A percentile compares a stretch with the other conserved stretches of the same genome.
These are phyloP conservation scores for Babesia divergens DNA, from an alignment of 169 alveolate genomes.

Conservation along the genomic window DNA sequence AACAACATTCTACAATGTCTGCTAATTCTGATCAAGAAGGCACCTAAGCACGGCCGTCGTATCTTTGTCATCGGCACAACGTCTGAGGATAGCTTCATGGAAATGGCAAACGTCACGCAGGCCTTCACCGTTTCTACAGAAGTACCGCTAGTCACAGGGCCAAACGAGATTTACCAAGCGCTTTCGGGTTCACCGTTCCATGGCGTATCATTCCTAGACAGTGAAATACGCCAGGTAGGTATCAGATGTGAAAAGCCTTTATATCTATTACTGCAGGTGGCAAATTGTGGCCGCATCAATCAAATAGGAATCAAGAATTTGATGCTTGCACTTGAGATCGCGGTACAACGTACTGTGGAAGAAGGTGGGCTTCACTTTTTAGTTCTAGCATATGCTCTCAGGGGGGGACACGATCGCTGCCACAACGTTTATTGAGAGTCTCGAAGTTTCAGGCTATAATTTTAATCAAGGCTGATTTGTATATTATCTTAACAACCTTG, in stretches of 20 bases:
- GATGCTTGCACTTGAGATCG: conserved; percentile 62
- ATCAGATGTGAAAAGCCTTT: neutral
- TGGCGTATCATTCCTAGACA: conserved; percentile 22
- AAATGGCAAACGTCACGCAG: conserved; percentile 63
- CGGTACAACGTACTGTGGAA: conserved; percentile 40
- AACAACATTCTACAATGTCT: conserved; percentile 93
- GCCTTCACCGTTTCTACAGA: conserved; percentile 56
- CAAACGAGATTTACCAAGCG: conserved; percentile 54
- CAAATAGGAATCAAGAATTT: conserved; percentile 58
- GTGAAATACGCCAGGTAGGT: conserved; percentile 52
- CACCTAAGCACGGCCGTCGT: conserved; percentile 91
- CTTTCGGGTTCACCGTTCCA: conserved; percentile 18
- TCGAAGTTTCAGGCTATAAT: conserved; percentile 56
- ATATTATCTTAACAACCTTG: too few species aligned
- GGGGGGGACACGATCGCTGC: conserved; percentile 35
- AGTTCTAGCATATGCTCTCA: neutral
- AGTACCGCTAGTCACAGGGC: conserved; percentile 67
- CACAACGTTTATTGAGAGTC: conserved; percentile 54
- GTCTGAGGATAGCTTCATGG: conserved; percentile 84
- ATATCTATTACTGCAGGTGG: conserved; percentile 24
- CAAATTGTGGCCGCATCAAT: conserved; percentile 40
- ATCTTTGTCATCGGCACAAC: conserved; percentile 96
- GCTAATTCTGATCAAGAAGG: conserved; percentile 91
- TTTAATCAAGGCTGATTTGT: neutral
- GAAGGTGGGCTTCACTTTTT: conserved; percentile 15